Evolutionary conservation across 805 yeast species (phyloP).

Genomic region (Candida khao-thaluensis): DNA sequence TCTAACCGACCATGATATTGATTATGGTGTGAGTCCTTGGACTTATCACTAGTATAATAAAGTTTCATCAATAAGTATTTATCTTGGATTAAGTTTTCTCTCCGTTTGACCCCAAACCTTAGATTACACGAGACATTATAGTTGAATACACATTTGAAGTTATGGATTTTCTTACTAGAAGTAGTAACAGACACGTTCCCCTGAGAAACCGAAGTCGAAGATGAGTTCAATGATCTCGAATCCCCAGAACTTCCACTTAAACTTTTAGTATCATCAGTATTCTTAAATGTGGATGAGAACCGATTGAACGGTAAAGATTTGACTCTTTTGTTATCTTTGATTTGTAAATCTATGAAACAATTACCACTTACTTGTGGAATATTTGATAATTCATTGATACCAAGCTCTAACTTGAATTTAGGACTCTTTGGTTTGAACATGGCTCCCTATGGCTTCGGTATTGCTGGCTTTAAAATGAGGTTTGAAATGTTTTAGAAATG

Average conservation of each 20-base stretch:
- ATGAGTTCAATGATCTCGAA: neutral
- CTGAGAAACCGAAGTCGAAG: slow-evolving; percentile 14
- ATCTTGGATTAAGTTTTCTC: slow-evolving; percentile 39
- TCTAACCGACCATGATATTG: slow-evolving; percentile 13
- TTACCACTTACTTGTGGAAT: slow-evolving; percentile 77
- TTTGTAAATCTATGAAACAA: slow-evolving; percentile 62
- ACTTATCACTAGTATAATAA: slow-evolving; percentile 32
- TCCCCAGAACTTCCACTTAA: neutral
- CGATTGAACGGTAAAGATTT: slow-evolving; percentile 12
- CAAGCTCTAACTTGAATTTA: slow-evolving; percentile 58
- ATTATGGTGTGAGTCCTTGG: slow-evolving; percentile 12
- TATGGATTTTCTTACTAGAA: slow-evolving; percentile 31
- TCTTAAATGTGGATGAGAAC: slow-evolving; percentile 2
- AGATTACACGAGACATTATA: slow-evolving; percentile 35
- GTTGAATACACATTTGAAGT: slow-evolving; percentile 41
- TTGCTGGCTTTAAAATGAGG: no score
- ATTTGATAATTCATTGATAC: slow-evolving; percentile 71
- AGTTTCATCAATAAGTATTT: slow-evolving; percentile 42
- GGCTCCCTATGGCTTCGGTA: no score
- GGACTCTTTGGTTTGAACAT: slow-evolving; percentile 36
- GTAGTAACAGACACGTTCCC: slow-evolving; percentile 30
- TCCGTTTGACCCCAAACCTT: slow-evolving; percentile 40
- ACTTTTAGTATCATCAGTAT: slow-evolving; percentile 2
- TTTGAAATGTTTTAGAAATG: no score
- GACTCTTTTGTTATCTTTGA: slow-evolving; percentile 46